Evolutionary conservation across 2,329 filamentous ascomycete species (phyloP).

Genomic region (Sporothrix humicola): DNA sequence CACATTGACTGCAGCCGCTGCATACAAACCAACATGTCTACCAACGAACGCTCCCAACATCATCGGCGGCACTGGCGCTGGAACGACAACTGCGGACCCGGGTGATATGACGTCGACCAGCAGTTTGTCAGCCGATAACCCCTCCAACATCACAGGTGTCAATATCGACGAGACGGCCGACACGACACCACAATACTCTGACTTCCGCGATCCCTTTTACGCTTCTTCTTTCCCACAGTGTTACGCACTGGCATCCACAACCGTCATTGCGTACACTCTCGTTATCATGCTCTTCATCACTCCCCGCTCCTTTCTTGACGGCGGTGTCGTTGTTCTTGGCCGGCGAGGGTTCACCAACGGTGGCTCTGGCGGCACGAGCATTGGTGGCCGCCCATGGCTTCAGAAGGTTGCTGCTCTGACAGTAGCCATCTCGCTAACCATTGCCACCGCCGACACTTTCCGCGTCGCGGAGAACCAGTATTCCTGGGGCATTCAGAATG

Average conservation of each 20-base stretch:
- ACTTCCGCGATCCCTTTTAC: constrained; percentile 87
- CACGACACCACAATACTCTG: constrained; percentile 56
- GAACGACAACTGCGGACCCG: neutral
- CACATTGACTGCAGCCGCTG: constrained; percentile 63
- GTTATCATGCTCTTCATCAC: constrained; percentile 94
- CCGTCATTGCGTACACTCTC: constrained; percentile 87
- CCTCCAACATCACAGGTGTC: constrained; percentile 39
- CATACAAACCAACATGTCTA: constrained; percentile 65
- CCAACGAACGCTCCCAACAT: constrained; percentile 50
- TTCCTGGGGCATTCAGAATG: constrained; percentile 77
- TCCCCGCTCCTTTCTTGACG: constrained; percentile 89
- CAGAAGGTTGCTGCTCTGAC: constrained; percentile 81
- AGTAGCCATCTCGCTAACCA: constrained; percentile 83
- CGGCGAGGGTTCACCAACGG: constrained; percentile 84
- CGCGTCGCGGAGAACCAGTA: constrained; percentile 84
- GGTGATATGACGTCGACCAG: constrained; percentile 46
- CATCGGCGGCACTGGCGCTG: constrained; percentile 42
- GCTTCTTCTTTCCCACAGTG: constrained; percentile 90
- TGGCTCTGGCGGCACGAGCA: constrained; percentile 77
- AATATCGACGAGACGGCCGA: constrained; percentile 41
- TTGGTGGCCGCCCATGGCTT: constrained; percentile 91
- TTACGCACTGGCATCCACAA: constrained; percentile 90
- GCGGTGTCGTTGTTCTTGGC: constrained; percentile 80
- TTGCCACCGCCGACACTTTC: constrained; percentile 92
- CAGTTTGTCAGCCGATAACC: constrained; percentile 43